phyloP scores from a whole-genome alignment of 2,329 filamentous ascomycete species.

The Biscogniauxia marginata region DNA sequence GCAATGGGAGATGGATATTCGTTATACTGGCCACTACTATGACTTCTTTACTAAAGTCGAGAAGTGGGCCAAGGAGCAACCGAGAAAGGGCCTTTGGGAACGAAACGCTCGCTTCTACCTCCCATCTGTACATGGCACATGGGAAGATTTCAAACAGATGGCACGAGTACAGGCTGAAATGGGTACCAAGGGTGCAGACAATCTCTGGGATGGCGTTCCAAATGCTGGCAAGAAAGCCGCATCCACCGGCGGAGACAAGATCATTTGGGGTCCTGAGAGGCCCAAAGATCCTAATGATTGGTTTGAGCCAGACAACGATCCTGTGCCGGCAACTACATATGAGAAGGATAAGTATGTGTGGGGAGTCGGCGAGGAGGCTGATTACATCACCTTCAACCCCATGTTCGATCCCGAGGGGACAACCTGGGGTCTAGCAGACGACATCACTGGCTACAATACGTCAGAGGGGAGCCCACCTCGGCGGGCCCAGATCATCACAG shows the following conservation, averaged over 20 bases:
- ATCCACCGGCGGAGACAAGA: conserved; percentile 49
- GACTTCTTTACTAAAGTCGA: conserved; percentile 69
- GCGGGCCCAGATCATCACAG: conserved; percentile 84
- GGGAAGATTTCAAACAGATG: conserved; percentile 79
- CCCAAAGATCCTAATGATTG: conserved; percentile 67
- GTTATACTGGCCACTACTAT: conserved; percentile 86
- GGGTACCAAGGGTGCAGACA: conserved; percentile 63
- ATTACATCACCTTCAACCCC: conserved; percentile 88
- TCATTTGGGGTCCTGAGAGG: conserved; percentile 82
- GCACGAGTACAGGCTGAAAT: conserved; percentile 73
- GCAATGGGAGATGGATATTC: conserved; percentile 95
- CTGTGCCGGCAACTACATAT: conserved; percentile 66
- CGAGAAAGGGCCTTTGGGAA: conserved; percentile 79
- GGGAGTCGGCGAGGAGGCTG: conserved; percentile 88
- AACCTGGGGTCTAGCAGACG: conserved; percentile 76
- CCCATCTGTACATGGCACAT: conserved; percentile 71
- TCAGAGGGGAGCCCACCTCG: conserved; percentile 65
- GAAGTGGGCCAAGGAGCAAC: conserved; percentile 69
- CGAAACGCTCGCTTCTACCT: conserved; percentile 76
- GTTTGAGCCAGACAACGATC: conserved; percentile 71
- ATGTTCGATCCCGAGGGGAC: conserved; percentile 89
- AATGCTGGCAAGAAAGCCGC: conserved; percentile 41
- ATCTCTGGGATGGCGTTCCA: conserved; percentile 60
- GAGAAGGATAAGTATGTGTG: conserved; percentile 80
- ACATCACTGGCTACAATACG: conserved; percentile 81